Conservation (phyloP, 805 yeast genomes). For the Priceomyces carsonii region DNA sequence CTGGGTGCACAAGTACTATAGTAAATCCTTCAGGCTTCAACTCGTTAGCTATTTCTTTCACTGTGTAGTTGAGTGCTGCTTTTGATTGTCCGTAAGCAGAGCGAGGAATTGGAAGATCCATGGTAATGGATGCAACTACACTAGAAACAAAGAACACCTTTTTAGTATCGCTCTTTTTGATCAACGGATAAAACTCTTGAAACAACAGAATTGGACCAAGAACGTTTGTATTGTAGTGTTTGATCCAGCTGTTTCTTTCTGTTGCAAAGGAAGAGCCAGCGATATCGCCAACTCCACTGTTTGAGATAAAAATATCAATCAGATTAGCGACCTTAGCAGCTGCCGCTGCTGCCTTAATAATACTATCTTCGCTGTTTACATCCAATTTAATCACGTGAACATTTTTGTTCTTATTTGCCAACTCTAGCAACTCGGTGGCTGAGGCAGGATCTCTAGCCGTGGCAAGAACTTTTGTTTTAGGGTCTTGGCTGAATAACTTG, state of each 20-base stretch:
- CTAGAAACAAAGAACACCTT: constrained; percentile 30
- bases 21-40: constrained; percentile 21
- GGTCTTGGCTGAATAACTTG: constrained; percentile 19
- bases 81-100: constrained; percentile 36
- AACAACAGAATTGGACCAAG: constrained; percentile 9
- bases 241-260: constrained; percentile 15
- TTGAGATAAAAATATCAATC: constrained; percentile 35
- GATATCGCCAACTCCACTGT: constrained; percentile 30
- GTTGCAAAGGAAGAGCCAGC: constrained; percentile 8
- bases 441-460: constrained; percentile 33
- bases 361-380: constrained; percentile 29
- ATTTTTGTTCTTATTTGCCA: constrained; percentile 11
- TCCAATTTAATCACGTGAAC: constrained; percentile 14
- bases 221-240: constrained; percentile 11
- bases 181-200: constrained; percentile 26
- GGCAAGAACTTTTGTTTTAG: constrained; percentile 38
- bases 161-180: constrained; percentile 21
- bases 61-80: constrained; percentile 33
- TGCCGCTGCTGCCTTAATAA: constrained; percentile 9
- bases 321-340: constrained; percentile 8
- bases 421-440: constrained; percentile 16
- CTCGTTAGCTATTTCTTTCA: constrained; percentile 25
- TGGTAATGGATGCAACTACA: constrained; percentile 24
- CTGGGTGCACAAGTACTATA: constrained; percentile 38
- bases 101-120: constrained; percentile 15